phyloP scores from a whole-genome alignment of 352 stramenopile genomes.

The Pythium brachiatum region DNA sequence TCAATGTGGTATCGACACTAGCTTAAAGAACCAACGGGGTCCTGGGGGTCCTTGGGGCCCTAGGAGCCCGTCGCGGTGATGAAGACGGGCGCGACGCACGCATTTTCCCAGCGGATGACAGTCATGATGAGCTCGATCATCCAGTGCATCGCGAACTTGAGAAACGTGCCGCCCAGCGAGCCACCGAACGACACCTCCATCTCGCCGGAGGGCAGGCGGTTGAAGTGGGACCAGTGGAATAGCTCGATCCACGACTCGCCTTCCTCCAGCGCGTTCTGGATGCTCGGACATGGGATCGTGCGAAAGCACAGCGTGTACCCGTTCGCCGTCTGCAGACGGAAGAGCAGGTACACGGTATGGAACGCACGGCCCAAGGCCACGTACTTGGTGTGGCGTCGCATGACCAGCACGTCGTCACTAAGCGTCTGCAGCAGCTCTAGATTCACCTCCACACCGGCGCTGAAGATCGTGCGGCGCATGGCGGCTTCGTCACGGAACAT shows the following conservation, averaged over 20 bases:
- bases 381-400: slow-evolving; percentile 60
- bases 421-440: slow-evolving; percentile 49
- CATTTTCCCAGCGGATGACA: slow-evolving; percentile 64
- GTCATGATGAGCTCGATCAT: slow-evolving; percentile 81
- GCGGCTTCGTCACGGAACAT: slow-evolving; percentile 45
- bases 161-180: slow-evolving; percentile 45
- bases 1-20: background rate
- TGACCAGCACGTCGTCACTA: slow-evolving; percentile 47
- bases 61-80: slow-evolving; percentile 28
- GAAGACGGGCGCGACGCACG: slow-evolving; percentile 49
- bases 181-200: slow-evolving; percentile 52
- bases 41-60: no score
- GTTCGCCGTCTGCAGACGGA: slow-evolving; percentile 45
- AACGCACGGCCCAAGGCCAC: slow-evolving; percentile 44
- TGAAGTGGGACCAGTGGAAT: slow-evolving; percentile 63
- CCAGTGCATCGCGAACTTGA: slow-evolving; percentile 69
- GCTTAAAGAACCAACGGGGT: no score
- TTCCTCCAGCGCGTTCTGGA: slow-evolving; percentile 47
- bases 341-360: slow-evolving; percentile 73
- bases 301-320: slow-evolving; percentile 70
- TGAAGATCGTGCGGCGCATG: slow-evolving; percentile 55
- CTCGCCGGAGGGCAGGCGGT: slow-evolving; percentile 25
- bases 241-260: slow-evolving; percentile 60
- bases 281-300: slow-evolving; percentile 47
- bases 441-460: slow-evolving; percentile 37